Percentiles rank a stretch among this genome's conserved stretches.
These are phyloP conservation scores for Cordyceps farinosa DNA, from an alignment of 2,329 filamentous ascomycete genomes.

Conservation along the genomic window DNA sequence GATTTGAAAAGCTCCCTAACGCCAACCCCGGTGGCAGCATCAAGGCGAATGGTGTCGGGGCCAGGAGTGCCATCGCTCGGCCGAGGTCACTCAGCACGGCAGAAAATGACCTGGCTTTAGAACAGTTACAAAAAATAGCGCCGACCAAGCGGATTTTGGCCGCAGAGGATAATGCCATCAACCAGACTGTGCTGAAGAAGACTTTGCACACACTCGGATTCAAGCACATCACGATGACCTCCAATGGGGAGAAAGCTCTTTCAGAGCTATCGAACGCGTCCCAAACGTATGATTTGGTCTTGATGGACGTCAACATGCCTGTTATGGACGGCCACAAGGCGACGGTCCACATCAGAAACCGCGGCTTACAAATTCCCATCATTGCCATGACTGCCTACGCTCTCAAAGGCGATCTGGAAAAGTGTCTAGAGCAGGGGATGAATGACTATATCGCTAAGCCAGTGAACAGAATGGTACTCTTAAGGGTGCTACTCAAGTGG, in stretches of 20 bases:
- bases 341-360: constrained; percentile 43
- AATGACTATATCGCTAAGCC: constrained; percentile 55
- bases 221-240: constrained; percentile 27
- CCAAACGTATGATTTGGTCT: constrained; percentile 29
- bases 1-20: constrained; percentile 34
- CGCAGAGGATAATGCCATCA: constrained; percentile 42
- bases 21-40: constrained; percentile 19
- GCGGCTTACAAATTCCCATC: constrained; percentile 41
- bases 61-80: constrained; percentile 24
- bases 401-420: constrained; percentile 51
- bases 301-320: constrained; percentile 51
- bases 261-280: constrained; percentile 31
- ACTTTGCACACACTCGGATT: constrained; percentile 39
- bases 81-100: neutral
- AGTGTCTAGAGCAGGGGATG: constrained; percentile 52
- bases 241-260: constrained; percentile 22
- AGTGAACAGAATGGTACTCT: constrained; percentile 34
- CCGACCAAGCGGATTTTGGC: constrained; percentile 38
- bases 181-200: constrained; percentile 38
- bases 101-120: constrained; percentile 21
- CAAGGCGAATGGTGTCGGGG: neutral
- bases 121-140: constrained; percentile 35
- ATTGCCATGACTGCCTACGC: constrained; percentile 54
- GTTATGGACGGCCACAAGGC: constrained; percentile 47
- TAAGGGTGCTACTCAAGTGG: neutral